These are phyloP conservation scores for Aspergillus proliferans DNA, from an alignment of 2,329 filamentous ascomycete genomes.

Conservation along the genomic window DNA sequence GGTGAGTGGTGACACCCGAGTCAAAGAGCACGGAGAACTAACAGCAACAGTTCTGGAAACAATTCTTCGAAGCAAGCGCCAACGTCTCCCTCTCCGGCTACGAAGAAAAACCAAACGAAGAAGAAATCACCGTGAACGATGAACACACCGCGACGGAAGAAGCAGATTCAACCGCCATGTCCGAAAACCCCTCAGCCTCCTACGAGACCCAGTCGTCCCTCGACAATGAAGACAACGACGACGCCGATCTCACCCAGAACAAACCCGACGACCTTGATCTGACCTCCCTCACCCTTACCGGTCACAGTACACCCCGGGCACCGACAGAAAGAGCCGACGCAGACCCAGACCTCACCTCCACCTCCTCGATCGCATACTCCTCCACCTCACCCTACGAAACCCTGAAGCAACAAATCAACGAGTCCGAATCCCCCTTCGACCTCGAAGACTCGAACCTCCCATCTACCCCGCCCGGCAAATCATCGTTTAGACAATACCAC, in stretches of 20 bases:
- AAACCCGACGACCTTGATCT: constrained; percentile 42
- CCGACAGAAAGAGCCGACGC: constrained; percentile 18
- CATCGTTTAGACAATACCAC: constrained; percentile 17
- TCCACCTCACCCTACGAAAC: constrained; percentile 67
- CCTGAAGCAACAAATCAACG: constrained; percentile 61
- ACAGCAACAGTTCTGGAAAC: constrained; percentile 84
- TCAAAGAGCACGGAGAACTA: constrained; percentile 1
- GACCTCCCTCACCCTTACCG: constrained; percentile 38
- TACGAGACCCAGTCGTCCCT: constrained; percentile 35
- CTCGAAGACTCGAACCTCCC: constrained; percentile 31
- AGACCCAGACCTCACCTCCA: constrained; percentile 35
- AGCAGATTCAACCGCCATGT: constrained; percentile 35
- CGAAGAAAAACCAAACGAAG: constrained; percentile 64
- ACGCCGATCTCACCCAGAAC: not conserved
- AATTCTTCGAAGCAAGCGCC: constrained; percentile 97
- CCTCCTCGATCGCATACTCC: constrained; percentile 45
- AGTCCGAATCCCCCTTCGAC: constrained; percentile 30
- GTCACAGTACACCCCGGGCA: constrained; percentile 43
- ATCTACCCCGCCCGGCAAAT: constrained; percentile 31
- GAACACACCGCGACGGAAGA: constrained; percentile 39
- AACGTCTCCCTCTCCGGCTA: constrained; percentile 96
- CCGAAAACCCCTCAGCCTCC: constrained; percentile 37
- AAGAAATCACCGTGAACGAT: constrained; percentile 51
- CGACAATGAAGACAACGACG: not conserved
- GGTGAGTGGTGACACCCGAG: constrained; percentile 42